A percentile compares a stretch with the other conserved stretches of the same genome.
Conservation (phyloP, 352 stramenopile genomes). For the Phytophthora cryptogea region DNA sequence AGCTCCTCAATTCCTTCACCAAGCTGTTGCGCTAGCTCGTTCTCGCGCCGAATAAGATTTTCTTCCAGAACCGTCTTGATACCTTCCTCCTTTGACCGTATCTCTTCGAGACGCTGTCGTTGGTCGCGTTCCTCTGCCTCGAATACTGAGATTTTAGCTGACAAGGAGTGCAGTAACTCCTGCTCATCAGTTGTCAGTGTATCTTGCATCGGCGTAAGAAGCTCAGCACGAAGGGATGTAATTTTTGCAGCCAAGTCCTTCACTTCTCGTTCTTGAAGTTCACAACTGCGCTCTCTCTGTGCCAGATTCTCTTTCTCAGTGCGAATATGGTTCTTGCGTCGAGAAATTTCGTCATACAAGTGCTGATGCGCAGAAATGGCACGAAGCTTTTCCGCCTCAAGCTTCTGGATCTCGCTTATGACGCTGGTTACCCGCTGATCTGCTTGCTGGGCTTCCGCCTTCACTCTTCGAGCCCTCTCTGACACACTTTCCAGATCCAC, state of each 20-base stretch:
- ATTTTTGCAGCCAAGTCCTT: constrained; percentile 61
- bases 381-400: constrained; percentile 79
- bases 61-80: constrained; percentile 92
- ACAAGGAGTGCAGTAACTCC: constrained; percentile 59
- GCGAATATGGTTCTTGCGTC: constrained; percentile 75
- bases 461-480: constrained; percentile 81
- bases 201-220: constrained; percentile 81
- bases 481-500: constrained; percentile 70
- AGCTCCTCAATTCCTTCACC: constrained; percentile 68
- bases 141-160: constrained; percentile 71
- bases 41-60: constrained; percentile 91
- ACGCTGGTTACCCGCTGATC: constrained; percentile 88
- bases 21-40: constrained; percentile 64
- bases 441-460: constrained; percentile 88
- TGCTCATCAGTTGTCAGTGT: constrained; percentile 61
- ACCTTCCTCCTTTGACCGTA: constrained; percentile 86
- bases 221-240: constrained; percentile 53
- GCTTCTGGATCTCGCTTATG: constrained; percentile 84
- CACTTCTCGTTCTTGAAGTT: constrained; percentile 68
- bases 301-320: constrained; percentile 54
- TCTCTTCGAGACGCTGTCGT: constrained; percentile 82
- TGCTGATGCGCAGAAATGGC: constrained; percentile 72
- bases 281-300: constrained; percentile 61
- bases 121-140: constrained; percentile 89
- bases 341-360: constrained; percentile 84